Percentiles rank a stretch among this genome's conserved stretches.
phyloP scores from a whole-genome alignment of 176 grass and related monocot species.

The Thalia dealbata region DNA sequence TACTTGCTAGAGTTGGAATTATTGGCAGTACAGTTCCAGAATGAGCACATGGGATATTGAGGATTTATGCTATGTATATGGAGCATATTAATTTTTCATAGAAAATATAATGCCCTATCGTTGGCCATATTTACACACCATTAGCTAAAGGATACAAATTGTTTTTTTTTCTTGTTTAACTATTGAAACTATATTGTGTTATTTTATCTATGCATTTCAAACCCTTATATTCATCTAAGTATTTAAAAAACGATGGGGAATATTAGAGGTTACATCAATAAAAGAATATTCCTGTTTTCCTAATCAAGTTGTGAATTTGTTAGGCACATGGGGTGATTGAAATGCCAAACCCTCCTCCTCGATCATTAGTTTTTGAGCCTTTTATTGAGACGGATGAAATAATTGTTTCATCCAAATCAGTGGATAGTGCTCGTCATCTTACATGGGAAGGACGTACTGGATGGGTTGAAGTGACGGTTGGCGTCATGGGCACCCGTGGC shows the following conservation, averaged over 20 bases:
- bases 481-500: conserved; percentile 65
- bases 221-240: not conserved
- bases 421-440: conserved; percentile 32
- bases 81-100: not conserved
- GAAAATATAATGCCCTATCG: not conserved
- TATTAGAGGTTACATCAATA: not conserved
- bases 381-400: conserved; percentile 91
- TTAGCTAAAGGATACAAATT: not conserved
- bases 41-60: not conserved
- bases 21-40: too few species aligned
- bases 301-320: conserved; percentile 4
- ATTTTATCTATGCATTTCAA: not conserved
- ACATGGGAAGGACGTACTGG: conserved; percentile 59
- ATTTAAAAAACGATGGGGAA: not conserved
- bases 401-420: conserved; percentile 57
- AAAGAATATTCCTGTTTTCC: not conserved
- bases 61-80: not conserved
- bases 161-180: not conserved
- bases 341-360: conserved; percentile 69
- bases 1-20: too few species aligned
- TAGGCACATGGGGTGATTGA: conserved; percentile 91
- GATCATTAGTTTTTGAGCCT: conserved; percentile 77
- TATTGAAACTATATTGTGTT: not conserved
- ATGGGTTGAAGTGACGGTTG: conserved; percentile 86
- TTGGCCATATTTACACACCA: not conserved